Evolutionary conservation across 163 green algal genomes (phyloP).

Genomic region (Chlorella variabilis): DNA sequence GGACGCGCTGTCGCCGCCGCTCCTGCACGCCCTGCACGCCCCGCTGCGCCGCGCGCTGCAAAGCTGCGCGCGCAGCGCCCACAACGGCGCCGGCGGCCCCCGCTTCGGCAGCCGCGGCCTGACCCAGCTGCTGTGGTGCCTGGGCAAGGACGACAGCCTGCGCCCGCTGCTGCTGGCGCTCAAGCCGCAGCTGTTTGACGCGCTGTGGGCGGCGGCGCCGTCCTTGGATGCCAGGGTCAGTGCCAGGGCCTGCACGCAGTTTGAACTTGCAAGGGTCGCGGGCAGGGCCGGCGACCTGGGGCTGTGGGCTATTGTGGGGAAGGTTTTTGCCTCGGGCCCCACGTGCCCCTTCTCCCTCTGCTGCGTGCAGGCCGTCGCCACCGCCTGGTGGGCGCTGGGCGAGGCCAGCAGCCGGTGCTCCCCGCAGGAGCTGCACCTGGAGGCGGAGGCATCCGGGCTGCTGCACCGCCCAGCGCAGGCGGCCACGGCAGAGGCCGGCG

Average conservation of each 20-base stretch:
- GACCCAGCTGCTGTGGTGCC: constrained; percentile 6
- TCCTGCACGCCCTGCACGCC: neutral
- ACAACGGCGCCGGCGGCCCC: neutral
- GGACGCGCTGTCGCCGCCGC: neutral
- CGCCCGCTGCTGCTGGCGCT: constrained; percentile 1
- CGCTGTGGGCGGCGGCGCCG: neutral
- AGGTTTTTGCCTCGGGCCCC: no score
- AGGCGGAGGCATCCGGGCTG: neutral
- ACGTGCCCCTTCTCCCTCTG: no score
- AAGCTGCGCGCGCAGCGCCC: neutral
- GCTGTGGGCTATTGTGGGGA: no score
- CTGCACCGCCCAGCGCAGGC: constrained; percentile 4
- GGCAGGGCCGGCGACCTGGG: no score
- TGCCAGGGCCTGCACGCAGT: neutral
- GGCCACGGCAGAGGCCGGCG: neutral
- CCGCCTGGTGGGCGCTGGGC: neutral
- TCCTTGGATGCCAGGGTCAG: constrained; percentile 4
- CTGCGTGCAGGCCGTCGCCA: neutral
- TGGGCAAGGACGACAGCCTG: neutral
- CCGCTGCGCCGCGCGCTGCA: neutral
- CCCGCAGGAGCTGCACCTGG: neutral
- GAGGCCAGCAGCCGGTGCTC: neutral
- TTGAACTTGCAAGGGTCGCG: no score
- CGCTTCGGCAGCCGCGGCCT: neutral
- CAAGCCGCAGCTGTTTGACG: neutral